phyloP scores from a whole-genome alignment of 441 rosid species.

The Aleurites moluccanus region DNA sequence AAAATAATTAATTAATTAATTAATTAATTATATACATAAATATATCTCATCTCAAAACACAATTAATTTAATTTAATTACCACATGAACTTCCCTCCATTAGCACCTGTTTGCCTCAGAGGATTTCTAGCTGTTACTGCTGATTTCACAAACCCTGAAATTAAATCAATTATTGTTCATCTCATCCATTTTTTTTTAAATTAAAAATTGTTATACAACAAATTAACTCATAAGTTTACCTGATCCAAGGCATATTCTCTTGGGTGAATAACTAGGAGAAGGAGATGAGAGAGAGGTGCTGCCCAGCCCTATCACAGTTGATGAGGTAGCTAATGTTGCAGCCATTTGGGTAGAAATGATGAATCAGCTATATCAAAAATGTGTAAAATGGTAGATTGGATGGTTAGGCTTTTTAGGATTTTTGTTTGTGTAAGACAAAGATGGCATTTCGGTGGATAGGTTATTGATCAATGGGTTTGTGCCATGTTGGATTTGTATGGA shows the following conservation, averaged over 20 bases:
- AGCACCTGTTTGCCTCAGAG: slow-evolving; percentile 45
- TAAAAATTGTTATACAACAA: too few species aligned
- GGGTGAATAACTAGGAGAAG: slow-evolving; percentile 18
- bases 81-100: slow-evolving; percentile 69
- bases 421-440: slow-evolving; percentile 37
- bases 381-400: not conserved
- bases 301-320: slow-evolving; percentile 71
- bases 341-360: slow-evolving; percentile 34
- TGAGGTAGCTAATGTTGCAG: slow-evolving; percentile 56
- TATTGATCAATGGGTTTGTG: slow-evolving; percentile 38
- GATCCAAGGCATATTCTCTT: slow-evolving; percentile 44
- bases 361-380: not conserved
- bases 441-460: slow-evolving; percentile 32
- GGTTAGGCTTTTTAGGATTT: not conserved
- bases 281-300: slow-evolving; percentile 42
- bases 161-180: too few species aligned
- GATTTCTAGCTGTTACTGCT: slow-evolving; percentile 49
- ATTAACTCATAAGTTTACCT: slow-evolving; percentile 29
- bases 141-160: slow-evolving; percentile 61
- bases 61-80: slow-evolving; percentile 24
- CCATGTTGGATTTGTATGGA: slow-evolving; percentile 47
- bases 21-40: not conserved
- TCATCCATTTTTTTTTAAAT: too few species aligned
- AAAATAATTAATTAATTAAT: not conserved
- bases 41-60: not conserved